Evolutionary conservation across 202 grass and related monocot genomes (phyloP), one percentile per base, ranked within the genome.

Genomic region (Miscanthus sacchariflorus): DNA sequence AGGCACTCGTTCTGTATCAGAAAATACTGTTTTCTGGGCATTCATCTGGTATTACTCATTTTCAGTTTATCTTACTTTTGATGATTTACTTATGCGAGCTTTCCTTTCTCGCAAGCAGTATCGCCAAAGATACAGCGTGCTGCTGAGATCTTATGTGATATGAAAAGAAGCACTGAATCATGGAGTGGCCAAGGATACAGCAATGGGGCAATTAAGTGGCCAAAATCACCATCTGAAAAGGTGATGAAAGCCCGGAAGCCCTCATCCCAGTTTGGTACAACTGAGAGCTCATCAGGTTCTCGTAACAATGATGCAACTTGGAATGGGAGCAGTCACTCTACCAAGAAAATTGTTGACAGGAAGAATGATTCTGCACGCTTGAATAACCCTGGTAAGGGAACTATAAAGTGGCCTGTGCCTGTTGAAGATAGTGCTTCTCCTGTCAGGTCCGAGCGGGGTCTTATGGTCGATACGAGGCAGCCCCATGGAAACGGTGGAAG

Each of bases 71-170:
- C 72, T 28, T 43, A 10, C 48, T 77, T 90, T 84, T 88, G 67
- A 70, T 83, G 23, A 85, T 65, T 27, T 84, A 25, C 89, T 95
- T 79, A 85, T 46, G 35, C 45, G 38, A 46, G 63, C 42, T 91
- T 56, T 90, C 36, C 48, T 64, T 56, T 88, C 48, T 35, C 10
- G 74, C 89, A 80, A 95, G 87, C 90, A 99, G 96, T 78, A 81
- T 83, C 93, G 5, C 88, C 90, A 58, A 87, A 73, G 74, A 50
- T 84, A 23, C 14, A 90, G 28, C 82, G 54, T 45, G 97, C 97
- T 74, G 97, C 97, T 77, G 91, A 96, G 38, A 99, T 93, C 91
- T 78, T 99, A 87, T 87, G 91, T 86, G 93, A 95, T 59, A 93
- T 99, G 70, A 79, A 67, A 82, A 89, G 81, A 56, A 83, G 82